Percentiles rank a stretch among this genome's conserved stretches.
Conservation (phyloP, 2,329 filamentous ascomycete genomes). For the Celoporthe dispersa region DNA sequence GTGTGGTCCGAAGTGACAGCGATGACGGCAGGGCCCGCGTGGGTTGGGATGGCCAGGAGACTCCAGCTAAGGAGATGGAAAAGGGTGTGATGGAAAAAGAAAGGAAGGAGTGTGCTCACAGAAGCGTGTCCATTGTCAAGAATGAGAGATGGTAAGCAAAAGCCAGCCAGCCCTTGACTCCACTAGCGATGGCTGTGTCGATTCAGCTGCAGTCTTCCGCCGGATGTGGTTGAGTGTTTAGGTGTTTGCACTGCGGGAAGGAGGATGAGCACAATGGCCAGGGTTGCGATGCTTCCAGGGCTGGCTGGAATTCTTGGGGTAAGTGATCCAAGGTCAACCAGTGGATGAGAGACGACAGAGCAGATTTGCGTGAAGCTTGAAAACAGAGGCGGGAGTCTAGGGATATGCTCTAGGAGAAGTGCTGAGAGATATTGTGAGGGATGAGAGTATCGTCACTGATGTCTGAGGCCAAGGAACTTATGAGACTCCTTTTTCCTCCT, state of each 20-base stretch:
- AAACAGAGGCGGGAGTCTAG: background rate
- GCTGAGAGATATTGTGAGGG: background rate
- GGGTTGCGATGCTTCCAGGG: background rate
- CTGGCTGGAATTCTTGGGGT: background rate
- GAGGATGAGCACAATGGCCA: background rate
- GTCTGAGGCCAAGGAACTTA: background rate
- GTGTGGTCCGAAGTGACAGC: background rate
- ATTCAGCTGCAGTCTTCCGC: background rate
- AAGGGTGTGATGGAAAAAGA: background rate
- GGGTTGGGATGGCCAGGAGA: background rate
- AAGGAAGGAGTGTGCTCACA: slow-evolving; percentile 33
- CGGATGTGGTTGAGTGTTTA: background rate
- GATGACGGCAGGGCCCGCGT: too few species aligned
- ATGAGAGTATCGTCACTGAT: background rate
- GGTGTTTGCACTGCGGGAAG: slow-evolving; percentile 1
- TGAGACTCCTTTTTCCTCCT: background rate
- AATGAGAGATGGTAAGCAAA: slow-evolving; percentile 4
- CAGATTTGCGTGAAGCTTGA: background rate
- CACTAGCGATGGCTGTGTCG: background rate
- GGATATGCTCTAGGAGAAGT: background rate
- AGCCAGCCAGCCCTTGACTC: background rate
- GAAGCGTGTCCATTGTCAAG: slow-evolving; percentile 38
- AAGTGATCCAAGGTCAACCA: background rate
- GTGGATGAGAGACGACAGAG: background rate
- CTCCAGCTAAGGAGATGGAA: background rate